Conservation (phyloP, 345 rosid species). For the Hypericum androsaemum region DNA sequence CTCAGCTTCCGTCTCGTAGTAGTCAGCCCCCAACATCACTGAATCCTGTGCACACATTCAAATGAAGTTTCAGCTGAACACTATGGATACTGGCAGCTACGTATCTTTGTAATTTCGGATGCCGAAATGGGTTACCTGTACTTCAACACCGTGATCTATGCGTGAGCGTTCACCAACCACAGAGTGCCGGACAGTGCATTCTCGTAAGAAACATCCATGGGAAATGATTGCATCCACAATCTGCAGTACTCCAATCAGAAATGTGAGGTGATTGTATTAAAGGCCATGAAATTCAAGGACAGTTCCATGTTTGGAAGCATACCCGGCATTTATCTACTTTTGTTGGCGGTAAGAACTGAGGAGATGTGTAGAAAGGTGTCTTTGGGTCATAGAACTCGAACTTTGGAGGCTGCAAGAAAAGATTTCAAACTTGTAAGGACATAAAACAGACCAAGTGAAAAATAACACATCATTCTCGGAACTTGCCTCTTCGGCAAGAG, state of each 20-base stretch:
- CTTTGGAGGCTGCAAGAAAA: slow-evolving; percentile 45
- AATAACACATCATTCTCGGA: neutral
- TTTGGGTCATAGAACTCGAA: slow-evolving; percentile 83
- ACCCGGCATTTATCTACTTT: slow-evolving; percentile 78
- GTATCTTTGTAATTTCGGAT: neutral
- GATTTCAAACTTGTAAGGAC: neutral
- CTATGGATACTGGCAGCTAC: too few relatives aligned
- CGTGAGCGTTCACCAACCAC: slow-evolving; percentile 89
- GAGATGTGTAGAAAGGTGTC: slow-evolving; percentile 89
- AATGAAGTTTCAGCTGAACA: neutral
- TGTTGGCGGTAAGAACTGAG: slow-evolving; percentile 79
- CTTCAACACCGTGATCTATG: slow-evolving; percentile 73
- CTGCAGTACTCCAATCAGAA: slow-evolving; percentile 26
- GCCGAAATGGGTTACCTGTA: slow-evolving; percentile 39
- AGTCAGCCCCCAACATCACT: slow-evolving; percentile 83
- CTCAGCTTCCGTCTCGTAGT: slow-evolving; percentile 85
- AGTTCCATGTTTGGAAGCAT: slow-evolving; percentile 13
- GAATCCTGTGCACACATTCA: slow-evolving; percentile 48
- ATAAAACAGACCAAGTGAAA: neutral
- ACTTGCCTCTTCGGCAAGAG: slow-evolving; percentile 74
- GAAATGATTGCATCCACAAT: slow-evolving; percentile 74
- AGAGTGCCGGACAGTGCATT: slow-evolving; percentile 61
- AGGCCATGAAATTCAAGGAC: neutral
- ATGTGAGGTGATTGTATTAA: slow-evolving; percentile 11
- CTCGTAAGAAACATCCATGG: slow-evolving; percentile 93